Evolutionary conservation across 2,329 filamentous ascomycete genomes (phyloP), one percentile per base, ranked within the genome.

Genomic region (Geosmithia morbida): DNA sequence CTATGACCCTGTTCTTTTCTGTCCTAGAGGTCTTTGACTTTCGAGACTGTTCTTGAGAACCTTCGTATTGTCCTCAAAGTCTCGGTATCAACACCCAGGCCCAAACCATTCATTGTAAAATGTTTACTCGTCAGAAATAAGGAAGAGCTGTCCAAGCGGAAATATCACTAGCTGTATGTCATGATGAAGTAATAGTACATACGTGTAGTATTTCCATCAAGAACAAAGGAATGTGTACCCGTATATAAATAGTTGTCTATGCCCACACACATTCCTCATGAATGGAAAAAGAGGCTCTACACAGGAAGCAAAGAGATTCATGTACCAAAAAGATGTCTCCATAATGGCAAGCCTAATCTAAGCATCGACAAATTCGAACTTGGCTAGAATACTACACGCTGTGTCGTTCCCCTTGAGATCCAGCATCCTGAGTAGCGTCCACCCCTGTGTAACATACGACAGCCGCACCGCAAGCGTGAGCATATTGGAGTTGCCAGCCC

Each of bases 371-470:
- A 83, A 56, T 48, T 79, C 74, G 57, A 84, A 80, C 54, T 67
- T 77, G 6, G 83, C 71, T 29, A 84, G 62, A 43, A 85, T 49
- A 3, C 75, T 74, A 52, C 79, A 82, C 51, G 65, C 71, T 0
- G 80, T 83, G 65, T 83, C 77, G 30, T 71, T 66, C 0, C 81
- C 81, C 57, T 75, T 77, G 49, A 83, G 61, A 55, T 84, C 79
- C 53, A 83, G 55, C 73, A 85, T 74, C 4, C 77, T 66, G 40
- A 85, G 68, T 48, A 85, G 83, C 3, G 62, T 70, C 81, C 81
- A 85, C 0, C 72, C 78, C 0, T 68, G 63, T 7, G 63, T 61
- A 2, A 70, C 67, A 57, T 83, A 83, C 48, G 68, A 51, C 26
- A 85, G 54, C 42, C 81, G 62, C n/a, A 84, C 70, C 0, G 79